Evolutionary conservation across 2,329 filamentous ascomycete genomes (phyloP).

Genomic region (Diplodia scrobiculata): DNA sequence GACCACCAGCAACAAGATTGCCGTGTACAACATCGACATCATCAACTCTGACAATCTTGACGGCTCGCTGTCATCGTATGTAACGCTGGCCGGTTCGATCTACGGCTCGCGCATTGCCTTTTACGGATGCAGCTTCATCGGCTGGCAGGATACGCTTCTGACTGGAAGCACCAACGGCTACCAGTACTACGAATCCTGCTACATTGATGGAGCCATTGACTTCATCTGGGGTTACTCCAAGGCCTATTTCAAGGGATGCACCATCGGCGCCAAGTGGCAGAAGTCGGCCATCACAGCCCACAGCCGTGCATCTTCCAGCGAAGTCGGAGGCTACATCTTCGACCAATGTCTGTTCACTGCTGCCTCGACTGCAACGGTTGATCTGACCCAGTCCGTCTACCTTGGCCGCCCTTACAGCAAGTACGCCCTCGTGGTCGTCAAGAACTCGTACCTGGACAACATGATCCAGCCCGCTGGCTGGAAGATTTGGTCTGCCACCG

Average conservation of each 20-base stretch:
- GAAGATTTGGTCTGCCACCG: constrained; percentile 43
- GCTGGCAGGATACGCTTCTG: constrained; percentile 56
- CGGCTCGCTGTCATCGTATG: constrained; percentile 47
- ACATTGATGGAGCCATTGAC: constrained; percentile 60
- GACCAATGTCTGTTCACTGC: constrained; percentile 52
- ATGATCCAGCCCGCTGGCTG: constrained; percentile 63
- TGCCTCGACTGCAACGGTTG: constrained; percentile 37
- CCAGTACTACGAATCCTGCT: constrained; percentile 57
- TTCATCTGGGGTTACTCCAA: constrained; percentile 58
- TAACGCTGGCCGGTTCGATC: neutral
- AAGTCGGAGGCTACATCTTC: constrained; percentile 54
- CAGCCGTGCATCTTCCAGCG: constrained; percentile 33
- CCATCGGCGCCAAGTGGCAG: constrained; percentile 7
- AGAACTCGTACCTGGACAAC: constrained; percentile 52
- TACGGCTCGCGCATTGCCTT: constrained; percentile 38
- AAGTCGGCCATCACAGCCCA: constrained; percentile 34
- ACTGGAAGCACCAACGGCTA: constrained; percentile 47
- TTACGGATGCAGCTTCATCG: constrained; percentile 57
- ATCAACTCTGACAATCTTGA: constrained; percentile 54
- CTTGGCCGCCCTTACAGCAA: constrained; percentile 55
- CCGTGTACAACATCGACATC: constrained; percentile 62
- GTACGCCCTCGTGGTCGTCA: constrained; percentile 53
- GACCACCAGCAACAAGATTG: constrained; percentile 52
- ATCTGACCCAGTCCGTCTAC: constrained; percentile 45
- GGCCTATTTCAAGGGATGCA: constrained; percentile 50